A percentile compares a stretch with the other conserved stretches of the same genome.
phyloP scores from a whole-genome alignment of 2,329 filamentous ascomycete genomes.

The Fusarium mexicanum region DNA sequence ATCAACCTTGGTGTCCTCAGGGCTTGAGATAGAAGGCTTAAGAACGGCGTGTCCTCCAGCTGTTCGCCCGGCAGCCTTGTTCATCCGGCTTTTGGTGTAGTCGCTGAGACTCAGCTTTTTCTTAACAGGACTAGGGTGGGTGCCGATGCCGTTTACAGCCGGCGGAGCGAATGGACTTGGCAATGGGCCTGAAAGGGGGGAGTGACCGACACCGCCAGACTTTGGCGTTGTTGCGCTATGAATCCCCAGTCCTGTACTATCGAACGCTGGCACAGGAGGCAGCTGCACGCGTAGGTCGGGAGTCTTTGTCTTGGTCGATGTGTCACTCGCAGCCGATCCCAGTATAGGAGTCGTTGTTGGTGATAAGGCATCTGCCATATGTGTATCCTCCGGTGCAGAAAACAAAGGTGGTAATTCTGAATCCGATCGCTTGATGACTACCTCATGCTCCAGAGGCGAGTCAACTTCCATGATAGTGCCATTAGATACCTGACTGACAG shows the following conservation, averaged over 20 bases:
- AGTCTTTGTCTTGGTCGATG: slow-evolving; percentile 50
- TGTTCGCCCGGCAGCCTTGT: slow-evolving; percentile 59
- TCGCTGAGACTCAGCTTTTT: slow-evolving; percentile 75
- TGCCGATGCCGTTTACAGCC: slow-evolving; percentile 54
- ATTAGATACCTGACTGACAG: slow-evolving; percentile 37
- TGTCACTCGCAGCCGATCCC: slow-evolving; percentile 24
- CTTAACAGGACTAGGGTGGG: slow-evolving; percentile 68
- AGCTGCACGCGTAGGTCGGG: slow-evolving; percentile 64
- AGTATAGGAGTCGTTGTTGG: slow-evolving; percentile 39
- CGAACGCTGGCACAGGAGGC: slow-evolving; percentile 64
- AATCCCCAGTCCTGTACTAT: slow-evolving; percentile 48
- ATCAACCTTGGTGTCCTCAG: slow-evolving; percentile 51
- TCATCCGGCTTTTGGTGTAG: slow-evolving; percentile 68
- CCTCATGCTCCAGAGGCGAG: slow-evolving; percentile 49
- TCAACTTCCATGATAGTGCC: slow-evolving; percentile 54
- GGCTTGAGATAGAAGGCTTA: slow-evolving; percentile 49
- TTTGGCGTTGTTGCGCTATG: slow-evolving; percentile 57
- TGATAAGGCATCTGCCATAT: slow-evolving; percentile 47
- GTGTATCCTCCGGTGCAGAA: slow-evolving; percentile 37
- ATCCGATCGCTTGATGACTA: slow-evolving; percentile 25
- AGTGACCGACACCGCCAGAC: slow-evolving; percentile 58
- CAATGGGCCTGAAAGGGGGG: slow-evolving; percentile 58
- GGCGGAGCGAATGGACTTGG: slow-evolving; percentile 56
- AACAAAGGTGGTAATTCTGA: slow-evolving; percentile 40
- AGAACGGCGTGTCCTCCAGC: slow-evolving; percentile 41